Percentiles rank a stretch among this genome's conserved stretches.
Evolutionary conservation across 805 yeast genomes (phyloP).

Genomic region (Starmerella riodocensis): DNA sequence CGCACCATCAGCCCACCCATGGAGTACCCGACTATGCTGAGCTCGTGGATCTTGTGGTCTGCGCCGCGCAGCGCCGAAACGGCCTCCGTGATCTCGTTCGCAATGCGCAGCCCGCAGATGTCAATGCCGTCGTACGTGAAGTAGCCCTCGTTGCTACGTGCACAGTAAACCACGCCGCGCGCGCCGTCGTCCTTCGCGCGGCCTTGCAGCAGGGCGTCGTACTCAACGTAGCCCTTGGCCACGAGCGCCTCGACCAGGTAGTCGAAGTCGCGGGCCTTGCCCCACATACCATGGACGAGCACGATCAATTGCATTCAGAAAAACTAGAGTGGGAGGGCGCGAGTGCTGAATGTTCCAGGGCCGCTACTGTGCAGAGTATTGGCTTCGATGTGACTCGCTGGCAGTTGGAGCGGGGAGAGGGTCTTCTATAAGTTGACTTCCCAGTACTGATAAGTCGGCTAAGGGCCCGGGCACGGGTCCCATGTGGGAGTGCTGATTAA

Average conservation of each 20-base stretch:
- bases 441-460: too few relatives aligned
- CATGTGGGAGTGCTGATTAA: too few relatives aligned
- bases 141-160: conserved; percentile 55
- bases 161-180: conserved; percentile 34
- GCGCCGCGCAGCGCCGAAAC: conserved; percentile 22
- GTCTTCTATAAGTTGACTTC: too few relatives aligned
- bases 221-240: conserved; percentile 23
- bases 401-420: too few relatives aligned
- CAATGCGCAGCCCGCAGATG: conserved; percentile 64
- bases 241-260: conserved; percentile 42
- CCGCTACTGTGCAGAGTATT: too few relatives aligned
- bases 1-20: conserved; percentile 78
- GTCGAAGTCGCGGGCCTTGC: conserved; percentile 52
- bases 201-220: conserved; percentile 2
- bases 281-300: conserved; percentile 45
- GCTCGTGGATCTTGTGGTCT: conserved; percentile 38
- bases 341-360: too few relatives aligned
- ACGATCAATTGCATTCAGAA: conserved; percentile 17
- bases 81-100: conserved; percentile 45
- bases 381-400: too few relatives aligned
- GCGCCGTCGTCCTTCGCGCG: background rate
- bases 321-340: too few relatives aligned
- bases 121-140: conserved; percentile 80
- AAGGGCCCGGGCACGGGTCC: too few relatives aligned
- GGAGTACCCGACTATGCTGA: conserved; percentile 77